Base-by-base conservation (phyloP, 257 asterid genomes). In the Salvia hispanica region DNA sequence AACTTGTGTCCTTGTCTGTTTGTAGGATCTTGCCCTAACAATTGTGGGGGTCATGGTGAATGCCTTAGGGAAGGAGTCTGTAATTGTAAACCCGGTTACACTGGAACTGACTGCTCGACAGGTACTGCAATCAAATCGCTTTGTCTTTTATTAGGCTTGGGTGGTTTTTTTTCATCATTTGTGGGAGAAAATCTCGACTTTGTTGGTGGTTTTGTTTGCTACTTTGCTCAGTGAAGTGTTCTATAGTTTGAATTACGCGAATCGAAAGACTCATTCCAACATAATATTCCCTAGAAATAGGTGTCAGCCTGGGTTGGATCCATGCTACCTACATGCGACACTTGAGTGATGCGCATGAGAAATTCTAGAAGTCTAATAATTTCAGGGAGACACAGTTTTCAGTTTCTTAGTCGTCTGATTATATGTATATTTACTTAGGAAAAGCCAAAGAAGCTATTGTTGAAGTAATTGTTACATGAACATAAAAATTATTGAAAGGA, bases 101-200 rank as follows among this genome's bases (percentile, higher is more conserved):
- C 99, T 0, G 99, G 99, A 59, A 69, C 78, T 3, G 99, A 94
- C 77, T 94, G 99, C 78, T 88, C 96, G n/a, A 94, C 99, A 61
- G 98, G 99, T 95, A 82, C 62, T 42, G 10, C 44, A 9, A 40
- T 79, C 78, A 39, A 61, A 74, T 76, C 10, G 45, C 12, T 67
- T 74, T 65, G 21, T 44, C 16, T 34, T 36, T 56, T 18, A 12
- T 51, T 21, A 2, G 42, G 21, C 36, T 25, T 53, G n/a, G 15
- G 31, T 25, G 31, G 31, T 1, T 25, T 56, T 56, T 11, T 9
- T 42, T 6, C 1, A 40, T 10, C 42, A 58, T n/a, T 34, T 31
- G 63, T 7, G 36, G 15, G 10, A n/a, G 15, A 15, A 51, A 36
- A 58, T 13, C 6, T 46, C 37, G 54, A 55, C n/a, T 44, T 7